Conservation (phyloP, 2,329 filamentous ascomycete species). For the Hymenoscyphus salicellus region DNA sequence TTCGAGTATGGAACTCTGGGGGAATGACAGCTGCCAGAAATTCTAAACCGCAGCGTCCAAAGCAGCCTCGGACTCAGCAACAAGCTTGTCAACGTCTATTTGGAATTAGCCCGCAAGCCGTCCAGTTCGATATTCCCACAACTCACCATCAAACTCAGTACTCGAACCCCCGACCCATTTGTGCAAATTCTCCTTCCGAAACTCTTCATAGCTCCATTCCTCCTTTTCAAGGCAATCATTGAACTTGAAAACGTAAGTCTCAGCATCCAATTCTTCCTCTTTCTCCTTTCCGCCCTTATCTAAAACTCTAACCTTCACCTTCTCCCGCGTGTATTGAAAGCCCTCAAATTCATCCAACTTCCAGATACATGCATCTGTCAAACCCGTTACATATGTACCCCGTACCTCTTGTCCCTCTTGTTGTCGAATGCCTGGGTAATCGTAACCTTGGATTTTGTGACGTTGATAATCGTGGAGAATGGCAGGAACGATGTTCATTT, state of each 20-base stretch:
- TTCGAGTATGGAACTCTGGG: not conserved
- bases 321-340: constrained; percentile 61
- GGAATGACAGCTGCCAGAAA: not conserved
- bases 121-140: not conserved
- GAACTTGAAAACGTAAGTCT: constrained; percentile 63
- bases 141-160: constrained; percentile 29
- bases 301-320: constrained; percentile 52
- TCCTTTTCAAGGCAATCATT: constrained; percentile 57
- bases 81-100: not conserved
- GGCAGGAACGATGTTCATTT: constrained; percentile 68
- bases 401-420: constrained; percentile 58
- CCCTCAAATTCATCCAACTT: constrained; percentile 84
- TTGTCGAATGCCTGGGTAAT: constrained; percentile 78
- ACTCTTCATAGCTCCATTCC: constrained; percentile 89
- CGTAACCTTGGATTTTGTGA: constrained; percentile 62
- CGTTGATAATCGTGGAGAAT: constrained; percentile 72
- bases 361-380: constrained; percentile 72
- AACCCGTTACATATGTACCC: constrained; percentile 72
- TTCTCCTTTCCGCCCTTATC: constrained; percentile 20
- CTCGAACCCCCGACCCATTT: constrained; percentile 39
- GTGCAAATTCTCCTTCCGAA: constrained; percentile 70
- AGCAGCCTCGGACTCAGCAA: not conserved
- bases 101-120: not conserved
- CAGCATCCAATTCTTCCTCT: constrained; percentile 38
- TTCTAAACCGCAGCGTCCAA: not conserved